phyloP scores from a whole-genome alignment of 208 protist genomes.

The Acanthamoeba healyi region DNA sequence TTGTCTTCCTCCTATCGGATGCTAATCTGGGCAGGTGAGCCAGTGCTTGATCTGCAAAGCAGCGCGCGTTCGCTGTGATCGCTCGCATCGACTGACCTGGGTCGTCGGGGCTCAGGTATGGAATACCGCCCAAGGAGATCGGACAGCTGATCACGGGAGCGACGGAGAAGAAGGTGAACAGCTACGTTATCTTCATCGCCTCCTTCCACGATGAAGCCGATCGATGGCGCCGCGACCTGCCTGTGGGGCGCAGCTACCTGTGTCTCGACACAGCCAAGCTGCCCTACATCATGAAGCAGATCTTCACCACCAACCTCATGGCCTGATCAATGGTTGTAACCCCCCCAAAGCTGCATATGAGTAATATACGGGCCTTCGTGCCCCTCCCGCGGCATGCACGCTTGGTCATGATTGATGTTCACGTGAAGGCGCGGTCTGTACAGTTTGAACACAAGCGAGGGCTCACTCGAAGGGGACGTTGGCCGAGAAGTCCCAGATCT shows the following conservation, averaged over 20 bases:
- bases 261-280: conserved; percentile 93
- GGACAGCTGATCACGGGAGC: not conserved
- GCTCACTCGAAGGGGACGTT: conserved; percentile 50
- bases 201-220: conserved; percentile 92
- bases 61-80: not conserved
- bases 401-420: too few relatives aligned
- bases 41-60: conserved; percentile 83
- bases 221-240: conserved; percentile 90
- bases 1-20: conserved; percentile 95
- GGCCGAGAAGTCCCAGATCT: conserved; percentile 66
- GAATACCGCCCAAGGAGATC: conserved; percentile 62
- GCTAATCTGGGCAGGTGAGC: conserved; percentile 94
- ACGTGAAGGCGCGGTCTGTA: too few relatives aligned
- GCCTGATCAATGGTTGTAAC: not conserved
- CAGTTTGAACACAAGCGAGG: not conserved
- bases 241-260: conserved; percentile 92
- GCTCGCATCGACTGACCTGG: not conserved
- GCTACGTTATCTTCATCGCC: conserved; percentile 88
- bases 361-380: too few relatives aligned
- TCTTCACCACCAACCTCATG: conserved; percentile 84
- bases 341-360: not conserved
- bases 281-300: conserved; percentile 93
- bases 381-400: too few relatives aligned
- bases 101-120: not conserved
- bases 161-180: conserved; percentile 80